phyloP scores from a whole-genome alignment of 2,329 filamentous ascomycete genomes.

The Chaetoscypha palmicola region DNA sequence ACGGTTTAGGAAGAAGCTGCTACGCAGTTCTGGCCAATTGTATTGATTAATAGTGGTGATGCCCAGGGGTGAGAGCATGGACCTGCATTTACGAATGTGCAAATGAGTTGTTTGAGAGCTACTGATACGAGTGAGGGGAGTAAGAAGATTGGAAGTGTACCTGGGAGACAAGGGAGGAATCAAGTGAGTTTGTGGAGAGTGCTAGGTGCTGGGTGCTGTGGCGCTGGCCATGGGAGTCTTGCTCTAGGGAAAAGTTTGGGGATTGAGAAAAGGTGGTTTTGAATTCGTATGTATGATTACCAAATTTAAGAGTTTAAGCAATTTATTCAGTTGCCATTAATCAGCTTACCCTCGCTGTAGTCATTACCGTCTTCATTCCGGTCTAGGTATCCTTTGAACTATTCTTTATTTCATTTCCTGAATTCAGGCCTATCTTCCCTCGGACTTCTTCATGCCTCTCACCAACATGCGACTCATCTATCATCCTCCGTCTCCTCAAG shows the following conservation, averaged over 20 bases:
- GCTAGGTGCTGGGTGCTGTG: neutral
- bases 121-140: constrained; percentile 3
- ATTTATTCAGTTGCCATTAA: too few relatives aligned
- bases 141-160: constrained; percentile 7
- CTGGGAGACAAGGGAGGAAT: neutral
- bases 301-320: too few relatives aligned
- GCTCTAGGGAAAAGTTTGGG: too few relatives aligned
- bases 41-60: constrained; percentile 8
- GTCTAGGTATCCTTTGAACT: too few relatives aligned
- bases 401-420: too few relatives aligned
- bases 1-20: too few relatives aligned
- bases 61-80: neutral
- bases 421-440: neutral
- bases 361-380: too few relatives aligned
- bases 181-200: constrained; percentile 1
- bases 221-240: neutral
- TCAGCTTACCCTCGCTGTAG: too few relatives aligned
- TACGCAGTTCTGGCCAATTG: constrained; percentile 8
- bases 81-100: neutral
- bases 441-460: neutral
- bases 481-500: neutral
- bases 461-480: neutral
- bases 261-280: too few relatives aligned
- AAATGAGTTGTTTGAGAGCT: constrained; percentile 11
- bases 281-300: too few relatives aligned